A percentile compares a stretch with the other conserved stretches of the same genome.
Evolutionary conservation across 352 stramenopile genomes (phyloP).

Genomic region (Hyaloperonospora brassicae): DNA sequence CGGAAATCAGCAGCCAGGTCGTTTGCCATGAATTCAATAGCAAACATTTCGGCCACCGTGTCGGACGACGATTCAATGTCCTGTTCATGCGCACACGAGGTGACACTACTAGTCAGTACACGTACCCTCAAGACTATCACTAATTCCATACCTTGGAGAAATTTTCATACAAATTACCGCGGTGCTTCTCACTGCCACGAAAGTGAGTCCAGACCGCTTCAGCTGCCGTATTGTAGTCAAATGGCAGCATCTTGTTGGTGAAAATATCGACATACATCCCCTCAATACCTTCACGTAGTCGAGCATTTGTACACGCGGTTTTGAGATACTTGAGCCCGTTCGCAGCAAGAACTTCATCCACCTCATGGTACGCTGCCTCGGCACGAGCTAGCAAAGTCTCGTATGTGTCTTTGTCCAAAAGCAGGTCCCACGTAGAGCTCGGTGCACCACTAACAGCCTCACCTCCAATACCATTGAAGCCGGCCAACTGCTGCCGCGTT

Average conservation of each 20-base stretch:
- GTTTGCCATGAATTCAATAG: slow-evolving; percentile 44
- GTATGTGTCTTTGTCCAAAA: slow-evolving; percentile 32
- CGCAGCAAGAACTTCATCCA: slow-evolving; percentile 28
- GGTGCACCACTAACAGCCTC: slow-evolving; percentile 9
- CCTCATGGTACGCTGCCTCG: slow-evolving; percentile 28
- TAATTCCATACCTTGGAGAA: slow-evolving; percentile 26
- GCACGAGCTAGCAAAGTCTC: slow-evolving; percentile 25
- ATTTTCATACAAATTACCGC: slow-evolving; percentile 36
- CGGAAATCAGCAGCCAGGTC: slow-evolving; percentile 42
- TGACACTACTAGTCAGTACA: slow-evolving; percentile 3
- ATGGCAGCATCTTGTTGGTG: slow-evolving; percentile 41
- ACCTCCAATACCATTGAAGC: slow-evolving; percentile 23
- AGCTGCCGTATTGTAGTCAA: slow-evolving; percentile 32
- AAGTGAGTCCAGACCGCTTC: slow-evolving; percentile 41
- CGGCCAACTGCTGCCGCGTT: slow-evolving; percentile 25
- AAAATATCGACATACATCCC: slow-evolving; percentile 38
- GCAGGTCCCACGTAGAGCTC: slow-evolving; percentile 24
- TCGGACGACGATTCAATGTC: slow-evolving; percentile 32
- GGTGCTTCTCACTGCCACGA: slow-evolving; percentile 35
- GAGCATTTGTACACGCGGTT: slow-evolving; percentile 26
- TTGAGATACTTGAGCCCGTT: slow-evolving; percentile 35
- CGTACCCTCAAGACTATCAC: background rate
- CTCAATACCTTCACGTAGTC: slow-evolving; percentile 30
- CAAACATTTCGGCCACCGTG: slow-evolving; percentile 53
- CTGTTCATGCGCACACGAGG: slow-evolving; percentile 3